Conservation (phyloP, 139 green algal species). For the Bryopsis sp. region DNA sequence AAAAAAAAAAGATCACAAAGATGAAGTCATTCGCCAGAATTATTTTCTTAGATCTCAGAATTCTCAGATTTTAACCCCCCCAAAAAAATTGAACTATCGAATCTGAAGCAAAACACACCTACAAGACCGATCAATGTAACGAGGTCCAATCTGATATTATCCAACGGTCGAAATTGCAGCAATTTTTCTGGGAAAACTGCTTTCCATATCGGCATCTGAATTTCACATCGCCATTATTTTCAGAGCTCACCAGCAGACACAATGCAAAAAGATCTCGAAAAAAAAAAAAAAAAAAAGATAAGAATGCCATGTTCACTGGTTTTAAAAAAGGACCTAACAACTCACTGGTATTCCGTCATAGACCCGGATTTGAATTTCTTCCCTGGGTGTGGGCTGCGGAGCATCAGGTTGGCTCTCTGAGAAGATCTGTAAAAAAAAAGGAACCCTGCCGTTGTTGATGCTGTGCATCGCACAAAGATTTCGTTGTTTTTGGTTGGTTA, state of each 20-base stretch:
- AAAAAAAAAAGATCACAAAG: no score
- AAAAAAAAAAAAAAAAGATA: no score
- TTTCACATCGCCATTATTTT: no score
- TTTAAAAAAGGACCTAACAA: slow-evolving; percentile 18
- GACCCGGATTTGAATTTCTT: slow-evolving; percentile 14
- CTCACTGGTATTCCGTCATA: slow-evolving; percentile 20
- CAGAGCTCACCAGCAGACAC: background rate
- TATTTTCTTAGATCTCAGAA: no score
- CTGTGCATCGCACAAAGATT: no score
- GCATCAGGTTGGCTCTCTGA: slow-evolving; percentile 14
- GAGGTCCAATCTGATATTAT: slow-evolving; percentile 28
- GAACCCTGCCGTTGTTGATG: no score
- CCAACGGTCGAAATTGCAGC: slow-evolving; percentile 34
- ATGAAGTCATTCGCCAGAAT: no score
- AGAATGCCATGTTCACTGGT: no score
- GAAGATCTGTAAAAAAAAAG: slow-evolving; percentile 7
- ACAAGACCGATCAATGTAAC: slow-evolving; percentile 24
- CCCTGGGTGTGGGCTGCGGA: slow-evolving; percentile 21
- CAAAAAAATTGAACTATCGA: background rate
- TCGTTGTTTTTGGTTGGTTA: no score
- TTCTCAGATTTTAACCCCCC: no score
- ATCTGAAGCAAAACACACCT: slow-evolving; percentile 4
- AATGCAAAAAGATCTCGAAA: background rate
- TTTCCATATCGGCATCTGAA: slow-evolving; percentile 33
- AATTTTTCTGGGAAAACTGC: slow-evolving; percentile 35